Conservation (phyloP, 2,329 filamentous ascomycete species). For the Beauveria medogensis region DNA sequence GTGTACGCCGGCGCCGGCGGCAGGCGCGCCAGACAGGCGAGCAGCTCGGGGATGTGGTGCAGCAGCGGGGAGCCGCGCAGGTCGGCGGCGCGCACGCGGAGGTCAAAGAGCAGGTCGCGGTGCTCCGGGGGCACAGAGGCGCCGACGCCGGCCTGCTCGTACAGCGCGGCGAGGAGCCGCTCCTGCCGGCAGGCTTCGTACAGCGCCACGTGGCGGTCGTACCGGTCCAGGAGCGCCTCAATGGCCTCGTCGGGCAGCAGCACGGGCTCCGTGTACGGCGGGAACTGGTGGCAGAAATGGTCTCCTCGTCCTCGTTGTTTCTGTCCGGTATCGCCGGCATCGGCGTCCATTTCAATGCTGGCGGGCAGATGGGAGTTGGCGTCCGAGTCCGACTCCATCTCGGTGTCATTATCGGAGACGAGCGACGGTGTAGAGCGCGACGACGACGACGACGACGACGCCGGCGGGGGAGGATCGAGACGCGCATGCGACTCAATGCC, state of each 20-base stretch:
- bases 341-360: too few relatives aligned
- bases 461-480: background rate
- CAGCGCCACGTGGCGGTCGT: background rate
- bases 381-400: background rate
- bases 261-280: slow-evolving; percentile 3
- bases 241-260: background rate
- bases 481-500: background rate
- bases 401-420: background rate
- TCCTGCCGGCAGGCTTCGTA: background rate
- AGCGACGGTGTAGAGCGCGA: too few relatives aligned
- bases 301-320: background rate
- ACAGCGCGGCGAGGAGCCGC: background rate
- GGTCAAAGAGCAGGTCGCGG: background rate
- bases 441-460: background rate
- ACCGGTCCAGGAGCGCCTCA: background rate
- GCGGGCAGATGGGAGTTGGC: too few relatives aligned
- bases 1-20: background rate
- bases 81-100: background rate
- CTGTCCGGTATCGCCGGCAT: background rate
- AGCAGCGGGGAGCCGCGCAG: slow-evolving; percentile 1
- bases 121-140: background rate
- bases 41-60: background rate
- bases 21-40: background rate
- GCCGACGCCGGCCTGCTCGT: background rate
- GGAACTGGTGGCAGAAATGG: background rate